These are phyloP conservation scores for Penicillium ucsense DNA, from an alignment of 495 filamentous ascomycete species.

Conservation along the genomic window DNA sequence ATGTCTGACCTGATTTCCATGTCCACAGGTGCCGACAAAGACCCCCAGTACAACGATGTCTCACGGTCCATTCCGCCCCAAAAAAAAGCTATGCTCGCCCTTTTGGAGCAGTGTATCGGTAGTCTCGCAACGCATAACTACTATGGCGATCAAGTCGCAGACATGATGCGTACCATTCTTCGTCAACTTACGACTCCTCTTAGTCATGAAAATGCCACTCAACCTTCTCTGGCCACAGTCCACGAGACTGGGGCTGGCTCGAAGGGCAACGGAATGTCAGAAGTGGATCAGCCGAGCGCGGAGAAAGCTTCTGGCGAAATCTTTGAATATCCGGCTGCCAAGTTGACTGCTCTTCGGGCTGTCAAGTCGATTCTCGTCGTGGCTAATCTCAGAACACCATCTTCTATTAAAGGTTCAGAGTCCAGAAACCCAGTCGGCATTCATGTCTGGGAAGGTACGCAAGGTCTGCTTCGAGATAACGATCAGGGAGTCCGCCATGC, in stretches of 20 bases:
- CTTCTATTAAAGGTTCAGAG: constrained; percentile 50
- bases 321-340: constrained; percentile 65
- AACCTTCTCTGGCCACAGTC: constrained; percentile 30
- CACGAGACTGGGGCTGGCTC: constrained; percentile 22
- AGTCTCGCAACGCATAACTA: constrained; percentile 88
- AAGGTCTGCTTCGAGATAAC: constrained; percentile 74
- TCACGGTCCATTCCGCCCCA: constrained; percentile 28
- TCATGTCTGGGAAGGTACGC: constrained; percentile 82
- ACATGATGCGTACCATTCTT: constrained; percentile 78
- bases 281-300: constrained; percentile 11
- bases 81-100: constrained; percentile 47
- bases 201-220: constrained; percentile 25
- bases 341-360: constrained; percentile 65
- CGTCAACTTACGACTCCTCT: constrained; percentile 58
- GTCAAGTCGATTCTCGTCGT: constrained; percentile 73
- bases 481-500: constrained; percentile 68
- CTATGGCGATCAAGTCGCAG: constrained; percentile 85
- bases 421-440: constrained; percentile 64
- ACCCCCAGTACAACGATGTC: constrained; percentile 12
- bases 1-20: constrained; percentile 63
- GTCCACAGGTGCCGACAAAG: constrained; percentile 32
- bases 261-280: background rate
- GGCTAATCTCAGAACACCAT: constrained; percentile 55
- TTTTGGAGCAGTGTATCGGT: constrained; percentile 68
- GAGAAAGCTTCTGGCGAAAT: constrained; percentile 28